These are phyloP conservation scores for Canariomyces notabilis DNA, from an alignment of 2,329 filamentous ascomycete genomes.

Conservation along the genomic window DNA sequence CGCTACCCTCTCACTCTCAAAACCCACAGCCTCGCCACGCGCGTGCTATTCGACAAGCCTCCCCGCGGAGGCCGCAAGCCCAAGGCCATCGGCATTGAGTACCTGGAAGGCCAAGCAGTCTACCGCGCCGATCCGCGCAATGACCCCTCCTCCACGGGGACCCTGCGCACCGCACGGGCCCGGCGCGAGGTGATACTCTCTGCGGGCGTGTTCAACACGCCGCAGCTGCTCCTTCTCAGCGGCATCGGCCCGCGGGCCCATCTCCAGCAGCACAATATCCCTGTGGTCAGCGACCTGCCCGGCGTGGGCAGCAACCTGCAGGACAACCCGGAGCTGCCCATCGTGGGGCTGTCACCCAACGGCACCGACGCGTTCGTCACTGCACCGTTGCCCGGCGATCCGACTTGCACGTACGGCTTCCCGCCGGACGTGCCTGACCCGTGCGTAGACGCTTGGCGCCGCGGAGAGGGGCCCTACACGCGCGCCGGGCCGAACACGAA, in stretches of 20 bases:
- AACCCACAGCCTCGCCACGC: slow-evolving; percentile 33
- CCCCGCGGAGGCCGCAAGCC: slow-evolving; percentile 21
- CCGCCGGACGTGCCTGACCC: slow-evolving; percentile 27
- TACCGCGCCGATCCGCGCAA: slow-evolving; percentile 33
- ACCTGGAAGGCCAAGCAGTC: slow-evolving; percentile 30
- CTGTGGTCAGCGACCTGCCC: slow-evolving; percentile 39
- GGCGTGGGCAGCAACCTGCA: slow-evolving; percentile 49
- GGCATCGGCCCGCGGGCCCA: slow-evolving; percentile 42
- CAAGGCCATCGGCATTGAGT: slow-evolving; percentile 32
- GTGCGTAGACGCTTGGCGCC: slow-evolving; percentile 33
- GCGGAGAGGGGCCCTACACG: slow-evolving; percentile 26
- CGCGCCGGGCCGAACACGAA: slow-evolving; percentile 42
- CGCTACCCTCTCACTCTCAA: slow-evolving; percentile 23
- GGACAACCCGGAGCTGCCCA: slow-evolving; percentile 39
- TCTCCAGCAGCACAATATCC: slow-evolving; percentile 40
- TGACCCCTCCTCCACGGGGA: slow-evolving; percentile 29
- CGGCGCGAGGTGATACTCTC: slow-evolving; percentile 45
- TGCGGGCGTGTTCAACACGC: slow-evolving; percentile 46
- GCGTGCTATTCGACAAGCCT: slow-evolving; percentile 33
- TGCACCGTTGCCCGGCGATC: slow-evolving; percentile 26
- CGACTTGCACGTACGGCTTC: slow-evolving; percentile 30
- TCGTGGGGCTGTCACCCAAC: slow-evolving; percentile 3
- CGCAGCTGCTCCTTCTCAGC: slow-evolving; percentile 47
- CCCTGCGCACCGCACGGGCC: slow-evolving; percentile 25
- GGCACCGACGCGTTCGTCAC: not conserved